Percentiles rank a stretch among this genome's conserved stretches.
These are phyloP conservation scores for Orychophragmus violaceus DNA, from an alignment of 345 rosid species.

Conservation along the genomic window DNA sequence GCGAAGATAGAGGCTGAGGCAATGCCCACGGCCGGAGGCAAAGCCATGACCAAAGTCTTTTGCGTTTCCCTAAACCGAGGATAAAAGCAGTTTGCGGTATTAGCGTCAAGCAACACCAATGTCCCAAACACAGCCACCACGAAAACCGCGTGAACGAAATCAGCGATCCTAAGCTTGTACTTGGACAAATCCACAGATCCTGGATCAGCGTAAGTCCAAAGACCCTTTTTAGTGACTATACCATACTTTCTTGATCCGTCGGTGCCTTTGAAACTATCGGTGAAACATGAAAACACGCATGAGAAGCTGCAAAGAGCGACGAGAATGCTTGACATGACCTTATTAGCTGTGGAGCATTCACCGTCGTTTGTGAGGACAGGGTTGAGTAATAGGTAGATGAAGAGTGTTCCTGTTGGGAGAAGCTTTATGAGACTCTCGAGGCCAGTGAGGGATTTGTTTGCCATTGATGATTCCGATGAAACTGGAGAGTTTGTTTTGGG, in stretches of 20 bases:
- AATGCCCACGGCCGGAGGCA: conserved; percentile 64
- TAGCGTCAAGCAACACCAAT: conserved; percentile 49
- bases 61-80: conserved; percentile 43
- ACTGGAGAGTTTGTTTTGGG: conserved; percentile 14
- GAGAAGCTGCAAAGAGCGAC: conserved; percentile 58
- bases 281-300: conserved; percentile 62
- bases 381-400: conserved; percentile 71
- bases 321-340: conserved; percentile 48
- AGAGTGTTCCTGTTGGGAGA: conserved; percentile 88
- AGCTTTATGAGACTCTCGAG: conserved; percentile 68
- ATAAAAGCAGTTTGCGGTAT: conserved; percentile 57
- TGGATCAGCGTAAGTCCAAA: conserved; percentile 46
- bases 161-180: conserved; percentile 49
- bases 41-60: conserved; percentile 49
- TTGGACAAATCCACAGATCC: conserved; percentile 39
- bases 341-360: conserved; percentile 43
- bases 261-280: conserved; percentile 55
- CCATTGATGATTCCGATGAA: conserved; percentile 28
- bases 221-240: conserved; percentile 48
- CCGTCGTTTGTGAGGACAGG: conserved; percentile 74
- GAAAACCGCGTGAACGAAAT: conserved; percentile 58
- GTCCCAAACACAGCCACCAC: conserved; percentile 48
- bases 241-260: conserved; percentile 56
- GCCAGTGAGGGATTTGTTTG: conserved; percentile 44
- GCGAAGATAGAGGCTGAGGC: conserved; percentile 44